Conservation (phyloP, 306 rosid species). For the Hylodesmum podocarpum region DNA sequence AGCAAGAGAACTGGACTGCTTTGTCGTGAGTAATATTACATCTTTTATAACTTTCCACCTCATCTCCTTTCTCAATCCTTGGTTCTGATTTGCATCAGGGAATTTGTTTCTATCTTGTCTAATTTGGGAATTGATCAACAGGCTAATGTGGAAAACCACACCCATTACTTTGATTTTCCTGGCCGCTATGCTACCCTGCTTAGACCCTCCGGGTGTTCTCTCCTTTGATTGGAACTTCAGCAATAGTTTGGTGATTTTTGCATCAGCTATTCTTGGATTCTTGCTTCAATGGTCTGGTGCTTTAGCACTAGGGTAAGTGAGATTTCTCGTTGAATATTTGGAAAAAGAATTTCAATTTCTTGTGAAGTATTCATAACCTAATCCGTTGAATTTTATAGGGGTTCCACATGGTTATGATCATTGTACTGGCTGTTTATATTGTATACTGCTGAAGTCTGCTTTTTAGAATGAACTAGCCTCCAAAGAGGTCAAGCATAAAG, state of each 20-base stretch:
- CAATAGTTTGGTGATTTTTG: conserved; percentile 62
- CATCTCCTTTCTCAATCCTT: not conserved
- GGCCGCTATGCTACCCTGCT: conserved; percentile 65
- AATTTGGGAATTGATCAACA: conserved; percentile 36
- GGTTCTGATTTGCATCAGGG: not conserved
- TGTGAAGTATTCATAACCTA: not conserved
- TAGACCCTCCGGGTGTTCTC: conserved; percentile 78
- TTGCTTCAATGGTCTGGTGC: conserved; percentile 97
- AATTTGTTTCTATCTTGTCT: conserved; percentile 1
- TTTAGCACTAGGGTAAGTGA: conserved; percentile 77
- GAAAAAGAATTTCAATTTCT: not conserved
- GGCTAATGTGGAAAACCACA: conserved; percentile 93
- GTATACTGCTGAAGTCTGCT: not conserved
- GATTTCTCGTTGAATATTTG: not conserved
- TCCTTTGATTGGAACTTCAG: conserved; percentile 67
- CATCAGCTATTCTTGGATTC: conserved; percentile 81
- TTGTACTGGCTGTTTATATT: not conserved
- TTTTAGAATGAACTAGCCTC: not conserved
- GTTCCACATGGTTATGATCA: not conserved
- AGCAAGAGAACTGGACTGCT: conserved; percentile 90
- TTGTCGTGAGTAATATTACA: conserved; percentile 58
- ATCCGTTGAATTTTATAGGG: not conserved
- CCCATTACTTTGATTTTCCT: conserved; percentile 74
- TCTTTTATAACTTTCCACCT: not conserved
- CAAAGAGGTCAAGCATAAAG: not conserved